Evolutionary conservation across 78 protist genomes (phyloP).

Genomic region (Creolimax fragrantissima): DNA sequence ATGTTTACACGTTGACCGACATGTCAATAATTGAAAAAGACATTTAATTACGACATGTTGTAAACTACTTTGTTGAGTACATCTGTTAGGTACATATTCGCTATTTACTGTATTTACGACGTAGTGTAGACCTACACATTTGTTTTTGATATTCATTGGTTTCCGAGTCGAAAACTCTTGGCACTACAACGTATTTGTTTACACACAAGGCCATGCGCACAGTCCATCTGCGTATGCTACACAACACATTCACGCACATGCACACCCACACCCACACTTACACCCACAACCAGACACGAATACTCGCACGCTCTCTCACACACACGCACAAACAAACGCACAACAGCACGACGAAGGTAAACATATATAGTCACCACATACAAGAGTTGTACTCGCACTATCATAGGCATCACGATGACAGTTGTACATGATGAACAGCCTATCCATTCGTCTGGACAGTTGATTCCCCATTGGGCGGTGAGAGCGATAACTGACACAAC

Average conservation of each 20-base stretch:
- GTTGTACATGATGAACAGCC: background rate
- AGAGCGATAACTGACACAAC: background rate
- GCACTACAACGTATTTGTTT: background rate
- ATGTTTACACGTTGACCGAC: too few species aligned
- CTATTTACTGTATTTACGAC: background rate
- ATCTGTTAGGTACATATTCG: background rate
- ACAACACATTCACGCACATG: background rate
- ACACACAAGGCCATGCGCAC: background rate
- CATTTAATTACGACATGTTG: too few species aligned
- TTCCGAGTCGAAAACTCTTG: background rate
- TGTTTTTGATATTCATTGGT: background rate
- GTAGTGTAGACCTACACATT: background rate
- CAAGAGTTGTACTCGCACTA: too few species aligned
- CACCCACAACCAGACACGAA: constrained; percentile 12
- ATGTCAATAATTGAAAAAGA: too few species aligned
- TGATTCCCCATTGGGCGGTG: background rate
- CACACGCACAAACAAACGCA: background rate
- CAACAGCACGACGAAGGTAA: background rate
- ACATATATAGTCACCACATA: background rate
- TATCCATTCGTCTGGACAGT: background rate
- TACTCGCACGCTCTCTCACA: constrained; percentile 5
- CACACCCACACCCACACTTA: constrained; percentile 12
- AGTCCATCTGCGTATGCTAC: background rate
- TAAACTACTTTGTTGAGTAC: background rate
- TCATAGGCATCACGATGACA: too few species aligned